These are phyloP conservation scores for Starmerella vitae DNA, from an alignment of 805 yeast genomes.

Conservation along the genomic window DNA sequence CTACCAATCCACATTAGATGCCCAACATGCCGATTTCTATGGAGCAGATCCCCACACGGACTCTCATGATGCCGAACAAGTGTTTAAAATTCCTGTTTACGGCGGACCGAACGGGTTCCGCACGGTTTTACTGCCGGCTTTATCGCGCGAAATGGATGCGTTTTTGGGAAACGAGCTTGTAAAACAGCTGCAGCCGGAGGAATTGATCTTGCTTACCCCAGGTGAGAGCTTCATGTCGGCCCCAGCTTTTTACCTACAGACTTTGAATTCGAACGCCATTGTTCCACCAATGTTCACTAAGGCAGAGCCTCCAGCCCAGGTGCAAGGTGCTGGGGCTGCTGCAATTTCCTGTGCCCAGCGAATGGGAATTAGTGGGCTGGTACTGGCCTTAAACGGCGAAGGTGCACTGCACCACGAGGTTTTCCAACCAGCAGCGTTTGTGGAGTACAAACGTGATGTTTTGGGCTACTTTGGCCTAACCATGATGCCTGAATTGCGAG, in stretches of 20 bases:
- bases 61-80: conserved; percentile 1
- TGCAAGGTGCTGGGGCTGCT: conserved; percentile 27
- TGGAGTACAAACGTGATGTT: conserved; percentile 3
- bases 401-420: conserved; percentile 27
- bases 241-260: conserved; percentile 7
- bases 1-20: too few relatives aligned
- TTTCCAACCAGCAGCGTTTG: conserved; percentile 12
- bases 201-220: conserved; percentile 14
- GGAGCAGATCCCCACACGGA: conserved; percentile 7
- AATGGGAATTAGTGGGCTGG: conserved; percentile 18
- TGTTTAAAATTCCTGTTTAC: conserved; percentile 1
- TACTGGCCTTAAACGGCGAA: conserved; percentile 24
- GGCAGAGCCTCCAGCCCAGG: conserved; percentile 24
- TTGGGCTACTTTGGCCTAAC: too few relatives aligned
- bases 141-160: conserved; percentile 14
- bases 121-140: conserved; percentile 10
- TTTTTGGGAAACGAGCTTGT: conserved; percentile 12
- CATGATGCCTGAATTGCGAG: too few relatives aligned
- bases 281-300: conserved; percentile 8
- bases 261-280: background rate
- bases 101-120: conserved; percentile 3
- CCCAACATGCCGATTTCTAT: conserved; percentile 10
- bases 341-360: conserved; percentile 22
- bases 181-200: background rate
- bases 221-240: conserved; percentile 16